Evolutionary conservation across 2,329 filamentous ascomycete species (phyloP).

Genomic region (Fusarium liriodendri): DNA sequence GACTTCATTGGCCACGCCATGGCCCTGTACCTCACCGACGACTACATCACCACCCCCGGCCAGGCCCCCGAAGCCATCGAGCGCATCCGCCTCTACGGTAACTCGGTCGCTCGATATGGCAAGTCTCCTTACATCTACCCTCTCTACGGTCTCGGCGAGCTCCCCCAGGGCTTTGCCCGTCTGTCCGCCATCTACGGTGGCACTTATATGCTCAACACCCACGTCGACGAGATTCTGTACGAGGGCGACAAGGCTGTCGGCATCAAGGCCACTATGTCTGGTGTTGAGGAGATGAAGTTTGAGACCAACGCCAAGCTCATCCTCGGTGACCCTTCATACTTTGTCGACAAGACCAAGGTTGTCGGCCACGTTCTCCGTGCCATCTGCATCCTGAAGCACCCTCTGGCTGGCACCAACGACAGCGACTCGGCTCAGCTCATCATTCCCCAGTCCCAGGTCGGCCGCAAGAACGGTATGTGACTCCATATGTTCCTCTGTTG

Average conservation of each 20-base stretch:
- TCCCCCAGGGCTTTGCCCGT: conserved; percentile 97
- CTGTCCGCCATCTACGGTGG: conserved; percentile 98
- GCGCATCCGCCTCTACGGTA: conserved; percentile 95
- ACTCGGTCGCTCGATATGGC: conserved; percentile 96
- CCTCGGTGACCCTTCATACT: conserved; percentile 96
- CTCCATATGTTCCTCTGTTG: neutral
- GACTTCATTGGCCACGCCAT: conserved; percentile 99
- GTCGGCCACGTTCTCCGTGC: conserved; percentile 93
- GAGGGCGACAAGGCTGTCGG: conserved; percentile 88
- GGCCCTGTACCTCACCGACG: conserved; percentile 93
- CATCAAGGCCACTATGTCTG: conserved; percentile 97
- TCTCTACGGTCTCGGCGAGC: conserved; percentile 94
- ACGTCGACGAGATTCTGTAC: conserved; percentile 89
- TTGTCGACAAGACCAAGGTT: conserved; percentile 87
- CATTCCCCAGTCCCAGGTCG: conserved; percentile 97
- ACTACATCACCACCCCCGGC: conserved; percentile 81
- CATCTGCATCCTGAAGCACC: conserved; percentile 97
- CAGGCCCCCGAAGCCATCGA: conserved; percentile 86
- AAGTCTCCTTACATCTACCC: conserved; percentile 99
- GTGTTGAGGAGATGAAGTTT: conserved; percentile 92
- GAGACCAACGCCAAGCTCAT: conserved; percentile 97
- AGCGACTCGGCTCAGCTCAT: conserved; percentile 94
- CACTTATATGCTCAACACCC: conserved; percentile 99
- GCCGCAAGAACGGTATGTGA: conserved; percentile 87
- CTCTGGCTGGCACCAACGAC: conserved; percentile 88